phyloP scores from a whole-genome alignment of 1,284 basidiomycete genomes.

The Calocybe gambosa region DNA sequence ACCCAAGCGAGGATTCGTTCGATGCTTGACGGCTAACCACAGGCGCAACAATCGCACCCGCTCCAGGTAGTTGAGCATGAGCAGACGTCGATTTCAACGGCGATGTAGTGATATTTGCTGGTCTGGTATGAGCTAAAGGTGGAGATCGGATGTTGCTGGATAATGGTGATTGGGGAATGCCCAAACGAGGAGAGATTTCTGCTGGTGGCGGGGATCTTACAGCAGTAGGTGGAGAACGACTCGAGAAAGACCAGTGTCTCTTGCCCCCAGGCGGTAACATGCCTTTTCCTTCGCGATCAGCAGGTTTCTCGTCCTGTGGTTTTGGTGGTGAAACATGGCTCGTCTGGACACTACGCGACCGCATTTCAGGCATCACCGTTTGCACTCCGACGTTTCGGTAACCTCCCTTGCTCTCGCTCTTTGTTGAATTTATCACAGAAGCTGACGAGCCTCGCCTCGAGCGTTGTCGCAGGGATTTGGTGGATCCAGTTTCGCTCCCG shows the following conservation, averaged over 20 bases:
- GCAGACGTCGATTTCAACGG: constrained; percentile 7
- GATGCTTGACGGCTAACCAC: constrained; percentile 29
- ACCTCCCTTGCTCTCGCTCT: constrained; percentile 38
- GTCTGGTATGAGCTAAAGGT: neutral
- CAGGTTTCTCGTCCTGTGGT: constrained; percentile 18
- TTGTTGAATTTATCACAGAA: constrained; percentile 24
- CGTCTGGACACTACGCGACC: constrained; percentile 51
- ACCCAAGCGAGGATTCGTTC: constrained; percentile 36
- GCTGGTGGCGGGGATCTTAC: neutral
- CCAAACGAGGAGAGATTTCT: neutral
- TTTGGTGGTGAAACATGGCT: constrained; percentile 18
- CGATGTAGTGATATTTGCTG: constrained; percentile 6
- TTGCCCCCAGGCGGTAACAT: constrained; percentile 22
- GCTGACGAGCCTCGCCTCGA: constrained; percentile 34
- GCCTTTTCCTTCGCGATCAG: constrained; percentile 14
- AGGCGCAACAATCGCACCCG: constrained; percentile 8
- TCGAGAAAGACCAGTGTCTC: constrained; percentile 31
- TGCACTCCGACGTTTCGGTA: constrained; percentile 59
- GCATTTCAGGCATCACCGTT: constrained; percentile 46
- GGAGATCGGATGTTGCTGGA: constrained; percentile 4
- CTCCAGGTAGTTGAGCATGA: constrained; percentile 8
- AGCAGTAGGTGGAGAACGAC: constrained; percentile 17
- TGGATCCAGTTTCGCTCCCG: constrained; percentile 32
- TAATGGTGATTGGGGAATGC: neutral
- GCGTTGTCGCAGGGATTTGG: constrained; percentile 19